Base-by-base conservation (phyloP, 306 rosid genomes). In the Citrullus mucosospermus region DNA sequence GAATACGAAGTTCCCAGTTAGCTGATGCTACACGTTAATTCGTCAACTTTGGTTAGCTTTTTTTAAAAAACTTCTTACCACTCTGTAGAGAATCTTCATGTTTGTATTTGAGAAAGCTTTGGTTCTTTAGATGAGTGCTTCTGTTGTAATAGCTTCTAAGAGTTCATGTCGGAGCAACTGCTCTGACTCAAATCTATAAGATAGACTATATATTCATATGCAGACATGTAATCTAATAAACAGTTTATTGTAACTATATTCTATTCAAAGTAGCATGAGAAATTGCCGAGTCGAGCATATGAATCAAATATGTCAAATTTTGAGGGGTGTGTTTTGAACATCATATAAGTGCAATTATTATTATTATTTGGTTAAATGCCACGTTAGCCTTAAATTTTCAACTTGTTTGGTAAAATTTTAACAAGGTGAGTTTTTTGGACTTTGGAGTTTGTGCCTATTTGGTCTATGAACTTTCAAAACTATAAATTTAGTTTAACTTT, bases 1-100 rank as follows among this genome's bases (percentile, higher is more conserved):
- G 93, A 74, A 88, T 95, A 73, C 88, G 97, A 50, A 85, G 91
- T 78, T 85, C 91, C 75, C 89, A 92, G 85, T 86, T 95, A 80
- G 93, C 92, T 12, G 93, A 90, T 74, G 89, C 82, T 77, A 82
- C 82, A 58, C 80, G 73, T 12, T 75, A 79, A 77, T 44, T 18
- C 34, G 15, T 6, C 63, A 12, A 43, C 44, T 60, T 66, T 9
- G 11, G 78, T 53, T 51, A 51, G 41, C 59, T 20, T 48, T 16
- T 50, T 51, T 18, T 28, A 1, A 28, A 73, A 3, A 44, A 71
- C 44, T 28, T 53, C 28, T 46, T 34, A 4, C 46, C 0, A 72
- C 44, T 72, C 15, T 71, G 20, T 25, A 46, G 76, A 70, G 76
- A 28, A 25, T 12, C 1, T 71, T 46, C 76, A 25, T 50, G 55